Percentiles rank a stretch among this genome's conserved stretches.
phyloP scores from a whole-genome alignment of 306 rosid genomes.

The Aeschynomene evenia region DNA sequence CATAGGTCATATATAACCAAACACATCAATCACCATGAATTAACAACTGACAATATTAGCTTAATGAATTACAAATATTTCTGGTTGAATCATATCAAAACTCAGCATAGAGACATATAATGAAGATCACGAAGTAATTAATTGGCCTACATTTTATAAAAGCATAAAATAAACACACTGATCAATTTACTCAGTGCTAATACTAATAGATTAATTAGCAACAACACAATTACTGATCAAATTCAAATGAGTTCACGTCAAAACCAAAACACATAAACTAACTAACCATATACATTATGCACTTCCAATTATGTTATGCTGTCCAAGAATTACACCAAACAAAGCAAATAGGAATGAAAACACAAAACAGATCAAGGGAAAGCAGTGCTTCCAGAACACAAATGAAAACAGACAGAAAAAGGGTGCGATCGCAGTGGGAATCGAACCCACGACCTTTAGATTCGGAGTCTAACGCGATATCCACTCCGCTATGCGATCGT shows the following conservation, averaged over 20 bases:
- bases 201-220: no score
- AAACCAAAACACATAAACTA: not conserved
- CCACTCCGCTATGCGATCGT: slow-evolving; percentile 97
- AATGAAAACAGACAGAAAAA: not conserved
- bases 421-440: slow-evolving; percentile 85
- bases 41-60: not conserved
- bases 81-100: not conserved
- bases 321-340: not conserved
- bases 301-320: not conserved
- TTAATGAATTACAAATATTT: not conserved
- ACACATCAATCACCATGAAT: not conserved
- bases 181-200: no score
- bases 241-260: not conserved
- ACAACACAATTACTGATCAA: no score
- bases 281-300: not conserved
- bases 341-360: not conserved
- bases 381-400: not conserved
- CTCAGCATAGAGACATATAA: not conserved
- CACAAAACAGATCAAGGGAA: not conserved
- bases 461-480: slow-evolving; percentile 99
- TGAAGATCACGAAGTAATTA: not conserved
- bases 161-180: not conserved
- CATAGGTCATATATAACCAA: slow-evolving; percentile 26
- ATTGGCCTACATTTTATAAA: not conserved
- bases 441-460: slow-evolving; percentile 99